Percentiles rank a stretch among this genome's conserved stretches.
Evolutionary conservation across 768 basidiomycete species (phyloP).

Genomic region (Auriscalpium orientale): DNA sequence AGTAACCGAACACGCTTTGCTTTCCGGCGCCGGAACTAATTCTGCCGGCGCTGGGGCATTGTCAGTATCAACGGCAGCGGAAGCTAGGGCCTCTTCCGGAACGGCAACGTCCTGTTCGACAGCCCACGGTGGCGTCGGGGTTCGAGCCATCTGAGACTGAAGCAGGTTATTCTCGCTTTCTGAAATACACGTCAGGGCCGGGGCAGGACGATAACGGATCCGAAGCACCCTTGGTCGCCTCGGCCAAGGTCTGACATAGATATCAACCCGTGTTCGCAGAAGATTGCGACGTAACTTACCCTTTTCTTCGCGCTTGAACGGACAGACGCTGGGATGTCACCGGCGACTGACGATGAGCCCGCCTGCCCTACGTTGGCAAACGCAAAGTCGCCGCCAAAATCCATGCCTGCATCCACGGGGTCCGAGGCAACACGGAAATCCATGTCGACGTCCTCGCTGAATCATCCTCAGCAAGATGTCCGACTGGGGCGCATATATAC

Average conservation of each 20-base stretch:
- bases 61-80: neutral
- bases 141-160: neutral
- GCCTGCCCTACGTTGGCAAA: neutral
- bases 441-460: neutral
- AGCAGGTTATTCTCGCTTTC: neutral
- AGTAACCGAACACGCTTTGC: slow-evolving; percentile 46
- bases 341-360: neutral
- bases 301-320: slow-evolving; percentile 5
- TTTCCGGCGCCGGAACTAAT: slow-evolving; percentile 23
- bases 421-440: slow-evolving; percentile 5
- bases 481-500: neutral
- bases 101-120: neutral
- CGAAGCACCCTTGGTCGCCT: slow-evolving; percentile 5
- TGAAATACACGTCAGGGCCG: neutral
- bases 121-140: slow-evolving; percentile 10
- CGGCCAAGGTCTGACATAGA: slow-evolving; percentile 4
- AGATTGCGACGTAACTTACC: slow-evolving; percentile 1
- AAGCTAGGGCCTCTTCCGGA: neutral
- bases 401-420: slow-evolving; percentile 21
- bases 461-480: neutral
- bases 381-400: slow-evolving; percentile 19
- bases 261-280: neutral
- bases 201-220: neutral
- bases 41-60: neutral
- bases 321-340: neutral